A percentile compares a stretch with the other conserved stretches of the same genome.
Conservation (phyloP, 768 basidiomycete genomes). For the Collybia nuda region DNA sequence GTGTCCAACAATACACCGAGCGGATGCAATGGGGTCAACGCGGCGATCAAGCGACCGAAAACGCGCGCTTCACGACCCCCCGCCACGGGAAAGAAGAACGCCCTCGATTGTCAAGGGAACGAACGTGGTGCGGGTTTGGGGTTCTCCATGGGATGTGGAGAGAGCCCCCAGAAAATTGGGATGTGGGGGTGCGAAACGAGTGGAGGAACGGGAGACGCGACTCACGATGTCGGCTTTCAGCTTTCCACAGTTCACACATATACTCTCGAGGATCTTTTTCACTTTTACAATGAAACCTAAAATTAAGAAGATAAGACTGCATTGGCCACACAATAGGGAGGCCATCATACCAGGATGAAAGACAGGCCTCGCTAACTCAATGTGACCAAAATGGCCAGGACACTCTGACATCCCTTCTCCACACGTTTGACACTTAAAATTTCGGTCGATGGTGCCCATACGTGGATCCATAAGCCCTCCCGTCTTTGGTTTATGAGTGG, state of each 20-base stretch:
- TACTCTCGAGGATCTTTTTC: slow-evolving; percentile 99
- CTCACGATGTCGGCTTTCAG: slow-evolving; percentile 97
- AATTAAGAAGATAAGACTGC: neutral
- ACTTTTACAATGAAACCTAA: slow-evolving; percentile 96
- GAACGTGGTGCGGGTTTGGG: slow-evolving; percentile 87
- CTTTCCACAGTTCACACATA: slow-evolving; percentile 98
- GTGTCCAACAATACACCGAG: slow-evolving; percentile 79
- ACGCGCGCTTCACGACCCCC: slow-evolving; percentile 68
- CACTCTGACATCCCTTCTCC: slow-evolving; percentile 99
- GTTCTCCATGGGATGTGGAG: slow-evolving; percentile 88
- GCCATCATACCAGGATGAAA: slow-evolving; percentile 87
- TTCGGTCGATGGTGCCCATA: slow-evolving; percentile 96
- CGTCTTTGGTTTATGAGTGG: slow-evolving; percentile 83
- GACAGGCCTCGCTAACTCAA: slow-evolving; percentile 95
- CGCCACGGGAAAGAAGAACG: slow-evolving; percentile 78
- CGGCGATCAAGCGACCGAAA: slow-evolving; percentile 96
- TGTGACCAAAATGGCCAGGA: slow-evolving; percentile 98
- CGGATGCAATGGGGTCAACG: slow-evolving; percentile 64
- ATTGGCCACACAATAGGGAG: neutral
- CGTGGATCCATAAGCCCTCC: slow-evolving; percentile 97
- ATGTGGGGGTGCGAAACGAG: slow-evolving; percentile 95
- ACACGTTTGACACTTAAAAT: slow-evolving; percentile 99
- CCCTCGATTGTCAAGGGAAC: slow-evolving; percentile 76
- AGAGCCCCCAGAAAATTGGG: slow-evolving; percentile 99
- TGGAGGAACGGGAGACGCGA: slow-evolving; percentile 72